phyloP scores from a whole-genome alignment of 2,329 filamentous ascomycete species.

The Botryosphaeria dothidea region DNA sequence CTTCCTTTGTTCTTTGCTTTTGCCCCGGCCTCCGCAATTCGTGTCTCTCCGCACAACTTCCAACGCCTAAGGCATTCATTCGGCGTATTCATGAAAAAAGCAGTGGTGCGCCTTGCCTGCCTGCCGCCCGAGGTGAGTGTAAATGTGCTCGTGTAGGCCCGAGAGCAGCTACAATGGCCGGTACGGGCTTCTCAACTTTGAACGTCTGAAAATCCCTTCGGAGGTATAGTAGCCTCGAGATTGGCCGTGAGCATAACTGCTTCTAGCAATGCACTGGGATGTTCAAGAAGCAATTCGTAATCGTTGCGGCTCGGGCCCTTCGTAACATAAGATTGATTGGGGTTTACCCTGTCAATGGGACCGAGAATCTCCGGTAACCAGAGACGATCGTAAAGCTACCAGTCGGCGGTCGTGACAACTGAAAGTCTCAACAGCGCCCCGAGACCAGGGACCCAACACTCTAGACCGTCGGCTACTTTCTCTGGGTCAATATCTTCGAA shows the following conservation, averaged over 20 bases:
- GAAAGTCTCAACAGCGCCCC: neutral
- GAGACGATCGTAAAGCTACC: neutral
- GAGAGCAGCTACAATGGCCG: neutral
- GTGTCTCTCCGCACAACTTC: neutral
- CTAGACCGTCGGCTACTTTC: neutral
- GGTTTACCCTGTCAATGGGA: neutral
- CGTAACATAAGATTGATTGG: neutral
- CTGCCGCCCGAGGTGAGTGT: neutral
- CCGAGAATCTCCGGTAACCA: too few species aligned
- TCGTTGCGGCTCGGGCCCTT: neutral
- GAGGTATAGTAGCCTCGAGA: neutral
- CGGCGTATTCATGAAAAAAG: neutral
- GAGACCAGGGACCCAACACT: neutral
- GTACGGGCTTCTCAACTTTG: neutral
- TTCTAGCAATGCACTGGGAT: neutral
- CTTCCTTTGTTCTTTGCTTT: neutral
- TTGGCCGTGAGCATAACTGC: neutral
- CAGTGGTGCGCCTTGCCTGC: neutral
- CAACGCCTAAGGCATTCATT: constrained; percentile 1
- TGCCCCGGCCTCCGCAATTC: neutral
- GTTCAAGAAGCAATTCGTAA: neutral
- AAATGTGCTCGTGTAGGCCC: neutral
- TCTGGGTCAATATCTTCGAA: neutral
- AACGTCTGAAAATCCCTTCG: constrained; percentile 1
- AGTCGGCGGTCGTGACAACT: neutral